These are phyloP conservation scores for Ottelia alismoides DNA, from an alignment of 106 monocot species.

Conservation along the genomic window DNA sequence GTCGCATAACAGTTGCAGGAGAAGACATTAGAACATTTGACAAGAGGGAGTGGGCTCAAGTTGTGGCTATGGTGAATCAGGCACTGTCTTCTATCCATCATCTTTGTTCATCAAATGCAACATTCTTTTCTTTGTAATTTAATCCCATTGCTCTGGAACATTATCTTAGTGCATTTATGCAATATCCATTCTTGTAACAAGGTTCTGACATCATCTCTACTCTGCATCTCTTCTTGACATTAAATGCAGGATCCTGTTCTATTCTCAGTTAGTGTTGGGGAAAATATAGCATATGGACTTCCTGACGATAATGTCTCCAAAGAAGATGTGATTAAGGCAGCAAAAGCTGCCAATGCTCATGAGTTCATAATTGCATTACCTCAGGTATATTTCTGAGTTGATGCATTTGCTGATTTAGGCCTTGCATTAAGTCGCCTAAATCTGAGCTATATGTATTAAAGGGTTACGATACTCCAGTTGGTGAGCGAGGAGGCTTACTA, in stretches of 20 bases:
- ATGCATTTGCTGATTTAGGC: too few relatives aligned
- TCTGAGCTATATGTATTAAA: too few relatives aligned
- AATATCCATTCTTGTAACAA: neutral
- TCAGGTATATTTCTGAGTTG: conserved; percentile 52
- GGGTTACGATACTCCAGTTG: conserved; percentile 95
- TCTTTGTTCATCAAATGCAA: too few relatives aligned
- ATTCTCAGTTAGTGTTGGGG: conserved; percentile 93
- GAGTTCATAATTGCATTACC: conserved; percentile 94
- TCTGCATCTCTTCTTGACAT: neutral
- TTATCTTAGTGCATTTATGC: neutral
- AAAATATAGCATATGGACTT: conserved; percentile 95
- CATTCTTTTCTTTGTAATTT: neutral
- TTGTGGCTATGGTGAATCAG: conserved; percentile 93
- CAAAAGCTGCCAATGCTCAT: conserved; percentile 99
- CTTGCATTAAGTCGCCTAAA: too few relatives aligned
- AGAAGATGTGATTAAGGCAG: conserved; percentile 91
- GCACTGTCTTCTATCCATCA: conserved; percentile 18
- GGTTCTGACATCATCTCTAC: too few relatives aligned
- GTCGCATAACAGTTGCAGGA: conserved; percentile 80
- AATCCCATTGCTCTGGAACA: neutral
- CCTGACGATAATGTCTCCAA: conserved; percentile 90
- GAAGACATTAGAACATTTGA: conserved; percentile 92
- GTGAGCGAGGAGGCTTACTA: conserved; percentile 85
- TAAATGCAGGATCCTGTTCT: conserved; percentile 77
- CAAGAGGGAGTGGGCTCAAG: conserved; percentile 89